Evolutionary conservation across 2,329 filamentous ascomycete genomes (phyloP).

Genomic region (Fusarium sp.): DNA sequence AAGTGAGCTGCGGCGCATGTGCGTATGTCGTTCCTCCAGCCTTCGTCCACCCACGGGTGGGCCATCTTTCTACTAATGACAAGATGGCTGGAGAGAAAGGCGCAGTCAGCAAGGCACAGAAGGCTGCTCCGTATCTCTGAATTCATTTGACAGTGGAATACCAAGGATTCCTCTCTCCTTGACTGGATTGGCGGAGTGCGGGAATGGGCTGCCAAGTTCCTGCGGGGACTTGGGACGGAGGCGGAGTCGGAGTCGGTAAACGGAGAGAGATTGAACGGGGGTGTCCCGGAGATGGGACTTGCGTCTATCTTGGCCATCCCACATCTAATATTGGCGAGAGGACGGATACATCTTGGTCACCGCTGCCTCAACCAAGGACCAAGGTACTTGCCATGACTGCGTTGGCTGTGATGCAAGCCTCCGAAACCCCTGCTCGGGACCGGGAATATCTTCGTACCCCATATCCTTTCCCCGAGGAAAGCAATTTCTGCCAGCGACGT

Average conservation of each 20-base stretch:
- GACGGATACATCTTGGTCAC: background rate
- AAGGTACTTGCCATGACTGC: constrained; percentile 4
- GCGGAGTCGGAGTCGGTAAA: constrained; percentile 25
- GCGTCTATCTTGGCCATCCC: constrained; percentile 1
- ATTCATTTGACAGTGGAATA: background rate
- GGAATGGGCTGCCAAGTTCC: constrained; percentile 17
- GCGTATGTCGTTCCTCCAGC: constrained; percentile 40
- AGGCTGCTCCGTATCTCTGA: background rate
- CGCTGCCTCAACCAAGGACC: background rate
- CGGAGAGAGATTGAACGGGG: constrained; percentile 14
- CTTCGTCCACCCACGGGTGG: constrained; percentile 34
- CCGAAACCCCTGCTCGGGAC: constrained; percentile 5
- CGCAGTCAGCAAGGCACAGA: constrained; percentile 1
- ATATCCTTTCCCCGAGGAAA: background rate
- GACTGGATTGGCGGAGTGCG: constrained; percentile 8
- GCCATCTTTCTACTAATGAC: constrained; percentile 21
- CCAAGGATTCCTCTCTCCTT: background rate
- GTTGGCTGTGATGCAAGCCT: constrained; percentile 12
- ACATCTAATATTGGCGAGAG: background rate
- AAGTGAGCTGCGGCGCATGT: constrained; percentile 48
- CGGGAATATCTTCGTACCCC: constrained; percentile 4
- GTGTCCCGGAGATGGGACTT: constrained; percentile 11
- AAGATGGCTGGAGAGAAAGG: constrained; percentile 15
- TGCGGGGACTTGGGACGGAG: constrained; percentile 11
- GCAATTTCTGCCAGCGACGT: constrained; percentile 19